Evolutionary conservation across 495 filamentous ascomycete species (phyloP).

Genomic region (Niebla homalea): DNA sequence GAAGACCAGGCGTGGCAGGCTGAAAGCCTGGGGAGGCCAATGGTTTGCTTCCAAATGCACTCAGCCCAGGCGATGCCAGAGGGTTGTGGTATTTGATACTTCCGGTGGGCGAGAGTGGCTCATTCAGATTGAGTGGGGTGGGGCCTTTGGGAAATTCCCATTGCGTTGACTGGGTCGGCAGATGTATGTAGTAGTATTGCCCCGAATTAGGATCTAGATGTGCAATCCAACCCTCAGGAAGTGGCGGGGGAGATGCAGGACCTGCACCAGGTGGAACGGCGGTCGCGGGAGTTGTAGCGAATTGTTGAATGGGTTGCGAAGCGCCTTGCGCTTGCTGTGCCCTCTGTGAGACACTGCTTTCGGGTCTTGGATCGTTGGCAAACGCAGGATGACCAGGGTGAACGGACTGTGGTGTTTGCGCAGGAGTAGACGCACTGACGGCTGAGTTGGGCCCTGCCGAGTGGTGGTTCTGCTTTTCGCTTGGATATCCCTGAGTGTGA

Average conservation of each 20-base stretch:
- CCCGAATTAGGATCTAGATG: slow-evolving; percentile 90
- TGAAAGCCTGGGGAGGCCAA: slow-evolving; percentile 60
- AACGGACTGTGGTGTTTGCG: slow-evolving; percentile 26
- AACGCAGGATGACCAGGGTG: slow-evolving; percentile 69
- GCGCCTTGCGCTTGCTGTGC: slow-evolving; percentile 20
- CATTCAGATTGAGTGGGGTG: slow-evolving; percentile 66
- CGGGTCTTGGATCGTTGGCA: slow-evolving; percentile 58
- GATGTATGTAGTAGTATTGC: slow-evolving; percentile 97
- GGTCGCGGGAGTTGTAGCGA: slow-evolving; percentile 33
- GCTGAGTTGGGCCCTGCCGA: slow-evolving; percentile 21
- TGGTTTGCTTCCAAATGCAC: slow-evolving; percentile 53
- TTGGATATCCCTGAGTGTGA: slow-evolving; percentile 51
- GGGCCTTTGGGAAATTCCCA: slow-evolving; percentile 97
- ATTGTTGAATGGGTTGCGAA: slow-evolving; percentile 23
- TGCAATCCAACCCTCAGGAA: slow-evolving; percentile 97
- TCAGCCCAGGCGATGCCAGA: slow-evolving; percentile 57
- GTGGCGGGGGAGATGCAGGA: slow-evolving; percentile 71
- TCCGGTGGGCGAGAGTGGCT: slow-evolving; percentile 66
- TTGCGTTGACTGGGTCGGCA: slow-evolving; percentile 89
- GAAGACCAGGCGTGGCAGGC: slow-evolving; percentile 57
- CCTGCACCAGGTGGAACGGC: slow-evolving; percentile 45
- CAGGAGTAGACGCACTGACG: slow-evolving; percentile 11
- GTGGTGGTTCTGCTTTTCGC: slow-evolving; percentile 52
- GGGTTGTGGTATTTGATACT: slow-evolving; percentile 67
- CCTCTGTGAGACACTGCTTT: slow-evolving; percentile 22